Evolutionary conservation across 768 basidiomycete species (phyloP), one percentile per base, ranked within the genome.

Genomic region (Boletus sp.): DNA sequence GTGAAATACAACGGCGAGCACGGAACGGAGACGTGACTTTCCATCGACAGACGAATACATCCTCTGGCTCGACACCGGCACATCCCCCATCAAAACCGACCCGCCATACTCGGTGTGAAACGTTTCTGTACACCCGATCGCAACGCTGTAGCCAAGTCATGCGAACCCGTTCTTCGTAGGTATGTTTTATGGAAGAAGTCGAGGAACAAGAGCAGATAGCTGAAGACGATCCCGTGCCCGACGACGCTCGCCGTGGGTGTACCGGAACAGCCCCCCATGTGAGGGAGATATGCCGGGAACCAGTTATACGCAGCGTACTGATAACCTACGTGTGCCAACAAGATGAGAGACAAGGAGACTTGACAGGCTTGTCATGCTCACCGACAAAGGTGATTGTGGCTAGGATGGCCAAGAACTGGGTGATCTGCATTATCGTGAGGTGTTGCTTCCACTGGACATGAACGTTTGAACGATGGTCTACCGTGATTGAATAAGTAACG

Each of bases 381-480:
- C 63, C 21, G 4, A 48, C 55, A 8, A 64, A 64, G 40, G 43
- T 1, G 43, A 10, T 17, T n/a, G n/a, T n/a, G n/a, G 32, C 40
- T 14, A 64, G 55, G 27, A 64, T 61, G 25, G 64, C 44, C 35
- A 67, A 0, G 15, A 66, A 67, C 39, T 66, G 65, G 33, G 38
- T 19, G 4, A 66, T 66, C 33, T 66, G 65, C 49, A 66, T 55
- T 3, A 57, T 54, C 11, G 64, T 66, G 7, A 66, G 64, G 40
- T 66, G 35, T 54, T 50, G n/a, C 50, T 66, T 66, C 64, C 64
- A 66, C 64, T 67, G n/a, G n/a, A n/a, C n/a, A n/a, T n/a, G n/a
- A n/a, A n/a, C n/a, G n/a, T n/a, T n/a, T n/a, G 23, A 50, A 13
- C 27, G 5, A 40, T 5, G 15, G 10, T 42, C 5, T 19, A 15